phyloP scores from a whole-genome alignment of 768 basidiomycete species.

The Candolleomyces eurysporus region DNA sequence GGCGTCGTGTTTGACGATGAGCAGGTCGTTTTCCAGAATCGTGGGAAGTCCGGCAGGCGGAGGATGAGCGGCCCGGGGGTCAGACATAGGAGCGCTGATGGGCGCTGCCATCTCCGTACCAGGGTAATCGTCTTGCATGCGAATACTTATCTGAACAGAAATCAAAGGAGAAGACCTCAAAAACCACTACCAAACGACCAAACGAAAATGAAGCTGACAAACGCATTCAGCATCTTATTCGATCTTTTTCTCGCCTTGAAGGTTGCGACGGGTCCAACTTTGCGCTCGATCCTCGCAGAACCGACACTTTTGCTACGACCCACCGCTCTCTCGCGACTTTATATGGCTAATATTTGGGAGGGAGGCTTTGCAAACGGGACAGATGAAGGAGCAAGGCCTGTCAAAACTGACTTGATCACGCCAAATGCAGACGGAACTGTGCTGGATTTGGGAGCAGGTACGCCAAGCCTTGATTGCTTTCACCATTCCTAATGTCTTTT shows the following conservation, averaged over 20 bases:
- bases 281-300: constrained; percentile 32
- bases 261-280: constrained; percentile 43
- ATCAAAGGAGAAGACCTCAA: not conserved
- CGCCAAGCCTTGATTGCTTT: constrained; percentile 9
- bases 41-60: too few species aligned
- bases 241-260: constrained; percentile 42
- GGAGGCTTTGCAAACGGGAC: constrained; percentile 42
- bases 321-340: constrained; percentile 43
- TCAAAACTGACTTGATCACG: constrained; percentile 50
- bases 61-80: too few species aligned
- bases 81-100: too few species aligned
- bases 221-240: constrained; percentile 37
- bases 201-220: constrained; percentile 48
- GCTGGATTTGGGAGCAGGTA: constrained; percentile 69
- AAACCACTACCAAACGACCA: not conserved
- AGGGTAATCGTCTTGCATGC: too few species aligned
- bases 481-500: not conserved
- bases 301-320: constrained; percentile 51
- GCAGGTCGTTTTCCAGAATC: too few species aligned
- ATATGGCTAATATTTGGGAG: constrained; percentile 60
- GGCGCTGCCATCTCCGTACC: too few species aligned
- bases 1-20: too few species aligned
- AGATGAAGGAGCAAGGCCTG: constrained; percentile 38
- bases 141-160: not conserved
- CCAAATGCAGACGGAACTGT: constrained; percentile 57